These are phyloP conservation scores for Fulvia fulva DNA, from an alignment of 2,329 filamentous ascomycete species.

Conservation along the genomic window DNA sequence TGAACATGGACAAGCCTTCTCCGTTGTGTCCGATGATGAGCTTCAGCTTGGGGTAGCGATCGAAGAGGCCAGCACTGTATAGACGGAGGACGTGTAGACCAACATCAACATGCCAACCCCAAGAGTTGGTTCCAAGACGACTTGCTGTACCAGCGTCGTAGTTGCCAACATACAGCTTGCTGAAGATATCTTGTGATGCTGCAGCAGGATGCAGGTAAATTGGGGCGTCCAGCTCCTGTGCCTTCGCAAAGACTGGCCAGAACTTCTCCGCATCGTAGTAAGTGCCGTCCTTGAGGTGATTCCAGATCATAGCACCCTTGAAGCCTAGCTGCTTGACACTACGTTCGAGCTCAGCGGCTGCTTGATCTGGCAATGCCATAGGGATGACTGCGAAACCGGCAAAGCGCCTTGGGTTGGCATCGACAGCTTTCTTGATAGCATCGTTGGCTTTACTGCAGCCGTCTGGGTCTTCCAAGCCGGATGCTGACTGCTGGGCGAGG, in stretches of 20 bases:
- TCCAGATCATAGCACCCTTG: slow-evolving; percentile 29
- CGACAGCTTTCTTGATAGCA: slow-evolving; percentile 19
- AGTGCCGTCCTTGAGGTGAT: slow-evolving; percentile 22
- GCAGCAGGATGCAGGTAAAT: slow-evolving; percentile 49
- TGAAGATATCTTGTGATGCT: slow-evolving; percentile 34
- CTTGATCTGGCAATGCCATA: slow-evolving; percentile 24
- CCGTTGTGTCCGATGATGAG: slow-evolving; percentile 55
- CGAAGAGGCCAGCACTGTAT: slow-evolving; percentile 53
- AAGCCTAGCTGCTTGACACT: slow-evolving; percentile 23
- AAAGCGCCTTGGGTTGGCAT: slow-evolving; percentile 19
- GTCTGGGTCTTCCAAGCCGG: slow-evolving; percentile 10
- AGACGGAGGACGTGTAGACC: slow-evolving; percentile 49
- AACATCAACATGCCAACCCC: slow-evolving; percentile 50
- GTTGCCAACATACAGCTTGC: slow-evolving; percentile 37
- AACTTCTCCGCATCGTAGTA: slow-evolving; percentile 25
- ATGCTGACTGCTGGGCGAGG: slow-evolving; percentile 21
- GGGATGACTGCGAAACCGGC: slow-evolving; percentile 27
- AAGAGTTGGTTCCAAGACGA: slow-evolving; percentile 39
- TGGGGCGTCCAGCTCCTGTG: slow-evolving; percentile 44
- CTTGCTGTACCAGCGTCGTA: slow-evolving; percentile 24
- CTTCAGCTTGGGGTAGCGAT: slow-evolving; percentile 51
- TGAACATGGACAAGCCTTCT: slow-evolving; percentile 53
- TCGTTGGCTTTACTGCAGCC: slow-evolving; percentile 24
- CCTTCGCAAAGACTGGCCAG: slow-evolving; percentile 25
- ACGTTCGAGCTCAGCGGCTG: slow-evolving; percentile 25